Conservation (phyloP, 2,329 filamentous ascomycete species). For the Epichloe hybrida region DNA sequence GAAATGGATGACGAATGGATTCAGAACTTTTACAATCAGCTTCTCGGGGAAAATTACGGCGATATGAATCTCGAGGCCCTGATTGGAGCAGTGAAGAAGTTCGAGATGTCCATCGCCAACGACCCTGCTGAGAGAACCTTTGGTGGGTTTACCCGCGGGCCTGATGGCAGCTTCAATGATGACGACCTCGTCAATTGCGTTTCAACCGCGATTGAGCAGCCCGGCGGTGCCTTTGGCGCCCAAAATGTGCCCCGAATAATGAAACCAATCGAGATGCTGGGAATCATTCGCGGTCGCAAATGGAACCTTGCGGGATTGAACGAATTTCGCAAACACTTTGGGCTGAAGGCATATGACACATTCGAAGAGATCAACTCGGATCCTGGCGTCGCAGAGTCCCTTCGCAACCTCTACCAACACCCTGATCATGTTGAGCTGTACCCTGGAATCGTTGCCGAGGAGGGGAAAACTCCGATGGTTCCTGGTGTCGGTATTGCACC, state of each 20-base stretch:
- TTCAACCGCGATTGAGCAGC: constrained; percentile 57
- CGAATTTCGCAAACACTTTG: constrained; percentile 74
- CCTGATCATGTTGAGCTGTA: constrained; percentile 73
- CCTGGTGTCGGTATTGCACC: constrained; percentile 64
- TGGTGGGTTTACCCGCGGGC: constrained; percentile 47
- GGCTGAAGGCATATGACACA: constrained; percentile 57
- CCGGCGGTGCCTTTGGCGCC: constrained; percentile 59
- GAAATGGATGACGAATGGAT: constrained; percentile 68
- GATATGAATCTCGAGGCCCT: constrained; percentile 48
- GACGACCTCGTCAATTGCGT: constrained; percentile 64
- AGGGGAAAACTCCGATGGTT: constrained; percentile 59
- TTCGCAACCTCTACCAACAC: constrained; percentile 59
- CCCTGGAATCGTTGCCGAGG: constrained; percentile 63
- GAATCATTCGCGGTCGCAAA: constrained; percentile 60
- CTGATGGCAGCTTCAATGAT: constrained; percentile 58
- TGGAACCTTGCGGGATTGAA: constrained; percentile 73
- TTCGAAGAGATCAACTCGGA: constrained; percentile 81
- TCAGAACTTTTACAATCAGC: constrained; percentile 48
- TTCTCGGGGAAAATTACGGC: constrained; percentile 43
- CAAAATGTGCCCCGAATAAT: constrained; percentile 62
- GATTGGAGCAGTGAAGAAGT: constrained; percentile 46
- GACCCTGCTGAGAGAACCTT: constrained; percentile 61
- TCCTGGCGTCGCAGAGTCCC: constrained; percentile 50
- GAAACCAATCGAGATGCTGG: constrained; percentile 64
- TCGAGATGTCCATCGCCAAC: constrained; percentile 43